phyloP scores from a whole-genome alignment of 1,284 basidiomycete species.

The Austropuccinia psidii region DNA sequence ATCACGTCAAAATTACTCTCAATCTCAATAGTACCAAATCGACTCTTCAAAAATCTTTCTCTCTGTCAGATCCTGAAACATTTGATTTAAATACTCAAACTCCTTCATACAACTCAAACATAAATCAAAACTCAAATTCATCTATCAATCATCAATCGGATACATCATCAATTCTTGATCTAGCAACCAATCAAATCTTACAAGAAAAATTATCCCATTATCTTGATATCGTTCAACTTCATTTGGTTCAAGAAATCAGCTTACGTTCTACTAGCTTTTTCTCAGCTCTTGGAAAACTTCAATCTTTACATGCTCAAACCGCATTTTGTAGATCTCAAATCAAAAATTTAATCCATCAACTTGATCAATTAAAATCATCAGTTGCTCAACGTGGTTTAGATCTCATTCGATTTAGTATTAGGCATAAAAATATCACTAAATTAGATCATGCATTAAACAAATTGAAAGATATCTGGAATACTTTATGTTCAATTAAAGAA shows the following conservation, averaged over 20 bases:
- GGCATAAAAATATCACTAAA: slow-evolving; percentile 57
- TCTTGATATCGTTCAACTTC: slow-evolving; percentile 87
- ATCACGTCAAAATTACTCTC: slow-evolving; percentile 51
- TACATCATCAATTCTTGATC: slow-evolving; percentile 48
- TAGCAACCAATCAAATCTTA: slow-evolving; percentile 56
- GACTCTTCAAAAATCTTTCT: slow-evolving; percentile 75
- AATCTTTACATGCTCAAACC: slow-evolving; percentile 82
- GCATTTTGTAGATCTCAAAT: slow-evolving; percentile 72
- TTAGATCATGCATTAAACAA: slow-evolving; percentile 54
- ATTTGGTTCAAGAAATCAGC: slow-evolving; percentile 87
- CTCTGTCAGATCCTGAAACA: slow-evolving; percentile 73
- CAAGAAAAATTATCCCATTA: slow-evolving; percentile 90
- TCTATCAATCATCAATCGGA: slow-evolving; percentile 44
- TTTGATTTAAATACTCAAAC: slow-evolving; percentile 71
- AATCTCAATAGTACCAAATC: slow-evolving; percentile 66
- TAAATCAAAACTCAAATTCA: slow-evolving; percentile 41
- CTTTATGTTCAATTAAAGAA: slow-evolving; percentile 65
- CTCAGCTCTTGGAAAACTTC: slow-evolving; percentile 84
- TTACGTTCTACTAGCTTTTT: slow-evolving; percentile 89
- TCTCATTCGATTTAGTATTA: slow-evolving; percentile 61
- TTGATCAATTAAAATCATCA: slow-evolving; percentile 68
- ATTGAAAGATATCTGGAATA: slow-evolving; percentile 58
- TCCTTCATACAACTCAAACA: slow-evolving; percentile 7
- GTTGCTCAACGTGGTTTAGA: slow-evolving; percentile 69
- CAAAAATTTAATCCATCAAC: slow-evolving; percentile 60